These are phyloP conservation scores for Chloranthus sessilifolius DNA, from an alignment of 164 flowering plant species.

Conservation along the genomic window DNA sequence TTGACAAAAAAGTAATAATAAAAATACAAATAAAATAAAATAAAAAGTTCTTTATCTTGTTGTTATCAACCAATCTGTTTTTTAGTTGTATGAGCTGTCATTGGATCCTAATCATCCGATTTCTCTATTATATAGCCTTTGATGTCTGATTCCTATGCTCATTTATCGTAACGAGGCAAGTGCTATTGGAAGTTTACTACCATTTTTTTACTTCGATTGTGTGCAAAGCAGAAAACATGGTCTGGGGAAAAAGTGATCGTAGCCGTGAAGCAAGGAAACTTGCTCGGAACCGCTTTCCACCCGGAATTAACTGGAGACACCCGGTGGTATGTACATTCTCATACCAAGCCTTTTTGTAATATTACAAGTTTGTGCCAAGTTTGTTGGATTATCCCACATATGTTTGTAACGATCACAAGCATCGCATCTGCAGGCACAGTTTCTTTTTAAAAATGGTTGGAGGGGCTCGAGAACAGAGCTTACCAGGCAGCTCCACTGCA, in stretches of 20 bases:
- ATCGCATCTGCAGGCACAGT: conserved; percentile 68
- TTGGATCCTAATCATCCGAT: not conserved
- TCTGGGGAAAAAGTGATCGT: conserved; percentile 65
- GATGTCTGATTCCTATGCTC: not conserved
- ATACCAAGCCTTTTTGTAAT: not conserved
- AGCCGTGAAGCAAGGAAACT: conserved; percentile 86
- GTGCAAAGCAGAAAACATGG: conserved; percentile 43
- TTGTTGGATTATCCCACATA: no score
- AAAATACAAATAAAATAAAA: no score
- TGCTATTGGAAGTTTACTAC: not conserved
- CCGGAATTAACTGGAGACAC: conserved; percentile 93
- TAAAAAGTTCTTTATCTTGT: no score
- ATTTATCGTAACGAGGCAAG: not conserved
- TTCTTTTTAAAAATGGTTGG: conserved; percentile 79
- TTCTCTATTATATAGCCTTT: no score
- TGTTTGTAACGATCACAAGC: no score
- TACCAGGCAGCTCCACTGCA: conserved; percentile 21
- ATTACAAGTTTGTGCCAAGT: not conserved
- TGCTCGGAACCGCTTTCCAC: conserved; percentile 93
- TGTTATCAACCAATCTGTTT: no score
- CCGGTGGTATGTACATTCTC: conserved; percentile 56
- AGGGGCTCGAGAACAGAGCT: conserved; percentile 35
- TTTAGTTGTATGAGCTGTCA: no score
- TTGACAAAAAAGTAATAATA: no score
- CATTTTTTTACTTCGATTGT: no score